Evolutionary conservation across 2,329 filamentous ascomycete species (phyloP), one percentile per base, ranked within the genome.

Genomic region (Aquanectria penicillioides): DNA sequence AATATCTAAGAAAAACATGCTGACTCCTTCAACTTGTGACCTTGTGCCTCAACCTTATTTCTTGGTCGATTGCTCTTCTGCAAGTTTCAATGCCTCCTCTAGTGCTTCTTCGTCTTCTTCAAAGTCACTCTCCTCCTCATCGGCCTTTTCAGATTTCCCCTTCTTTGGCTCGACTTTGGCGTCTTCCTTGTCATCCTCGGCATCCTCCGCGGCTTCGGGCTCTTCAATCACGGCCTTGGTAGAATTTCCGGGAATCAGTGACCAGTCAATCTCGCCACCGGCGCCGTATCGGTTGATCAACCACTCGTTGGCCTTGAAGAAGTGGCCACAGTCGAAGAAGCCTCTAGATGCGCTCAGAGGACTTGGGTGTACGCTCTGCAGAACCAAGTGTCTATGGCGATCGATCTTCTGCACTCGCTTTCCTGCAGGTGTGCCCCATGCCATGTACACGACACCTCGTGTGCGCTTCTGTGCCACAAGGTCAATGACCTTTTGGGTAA

Each of bases 401-500:
- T 95, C 90, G 49, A 98, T 83, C 66, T 88, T 90, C 36, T 83
- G 78, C 18, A 96, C 92, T 54, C 94, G 82, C 78, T 92, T 91
- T 54, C 89, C 90, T 0, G 95, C 95, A 2, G 93, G 92, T 6
- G 82, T 88, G 13, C 95, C 95, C 95, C 95, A 99, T 1, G 94
- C 94, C 75, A 99, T 80, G 73, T 97, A 99, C 5, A 97, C 95
- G 2, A 99, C 94, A 2, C 95, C 95, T 23, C 84, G 82, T 0
- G 86, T 88, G 38, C 93, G 85, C 67, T 90, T 88, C 71, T 89
- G 87, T 1, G 91, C 91, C 2, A 98, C 92, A 0, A 91, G 84
- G 65, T 98, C 93, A 63, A 99, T 96, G 36, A 95, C 90, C 64
- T 88, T 91, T 73, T 97, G 94, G 17, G 94, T 99, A 73, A 99